phyloP scores from a whole-genome alignment of 2,329 filamentous ascomycete genomes.

The Ophiosphaerella narmari region DNA sequence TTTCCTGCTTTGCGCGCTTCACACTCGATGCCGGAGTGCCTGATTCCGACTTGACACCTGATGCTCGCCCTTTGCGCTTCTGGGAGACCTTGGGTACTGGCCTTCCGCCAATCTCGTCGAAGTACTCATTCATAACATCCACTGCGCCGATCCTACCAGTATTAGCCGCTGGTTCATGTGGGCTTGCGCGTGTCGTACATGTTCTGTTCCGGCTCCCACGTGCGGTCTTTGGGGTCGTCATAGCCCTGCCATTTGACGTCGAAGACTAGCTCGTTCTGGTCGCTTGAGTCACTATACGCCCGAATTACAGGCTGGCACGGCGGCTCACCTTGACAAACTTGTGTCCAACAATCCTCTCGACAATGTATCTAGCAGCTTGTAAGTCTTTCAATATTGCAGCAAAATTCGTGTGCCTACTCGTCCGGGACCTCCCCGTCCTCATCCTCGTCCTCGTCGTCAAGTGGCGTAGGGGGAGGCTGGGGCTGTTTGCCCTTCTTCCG shows the following conservation, averaged over 20 bases:
- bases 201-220: slow-evolving; percentile 80
- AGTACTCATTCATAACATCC: slow-evolving; percentile 68
- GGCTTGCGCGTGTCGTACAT: slow-evolving; percentile 53
- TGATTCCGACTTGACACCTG: slow-evolving; percentile 24
- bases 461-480: slow-evolving; percentile 23
- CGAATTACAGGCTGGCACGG: slow-evolving; percentile 36
- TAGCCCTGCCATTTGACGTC: slow-evolving; percentile 84
- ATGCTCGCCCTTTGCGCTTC: slow-evolving; percentile 45
- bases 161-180: slow-evolving; percentile 4
- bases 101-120: slow-evolving; percentile 65
- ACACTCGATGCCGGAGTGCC: slow-evolving; percentile 26
- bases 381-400: slow-evolving; percentile 15
- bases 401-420: slow-evolving; percentile 48
- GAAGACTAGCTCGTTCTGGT: slow-evolving; percentile 53
- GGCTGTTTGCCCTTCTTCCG: slow-evolving; percentile 28
- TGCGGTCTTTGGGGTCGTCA: slow-evolving; percentile 69
- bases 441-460: slow-evolving; percentile 46
- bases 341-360: slow-evolving; percentile 74
- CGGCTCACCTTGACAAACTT: slow-evolving; percentile 50
- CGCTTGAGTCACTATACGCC: slow-evolving; percentile 10
- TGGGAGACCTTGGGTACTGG: slow-evolving; percentile 62
- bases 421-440: slow-evolving; percentile 47
- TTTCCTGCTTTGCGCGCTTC: slow-evolving; percentile 46
- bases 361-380: slow-evolving; percentile 64
- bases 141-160: slow-evolving; percentile 39